Conservation (phyloP, 2,329 filamentous ascomycete species). For the Elsinoe arachidis region DNA sequence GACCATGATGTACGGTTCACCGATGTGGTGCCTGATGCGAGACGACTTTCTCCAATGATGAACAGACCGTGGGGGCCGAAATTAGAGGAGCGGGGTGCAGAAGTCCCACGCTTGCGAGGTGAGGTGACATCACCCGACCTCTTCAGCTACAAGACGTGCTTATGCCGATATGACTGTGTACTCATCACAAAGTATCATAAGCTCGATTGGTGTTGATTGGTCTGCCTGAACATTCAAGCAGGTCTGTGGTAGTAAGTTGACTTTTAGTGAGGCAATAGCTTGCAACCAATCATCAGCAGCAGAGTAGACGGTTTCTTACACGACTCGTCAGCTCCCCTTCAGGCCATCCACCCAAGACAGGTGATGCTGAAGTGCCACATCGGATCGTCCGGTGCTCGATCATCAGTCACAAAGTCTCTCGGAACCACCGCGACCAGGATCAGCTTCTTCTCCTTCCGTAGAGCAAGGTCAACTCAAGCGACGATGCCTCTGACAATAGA, state of each 20-base stretch:
- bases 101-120: conserved; percentile 1
- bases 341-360: conserved; percentile 4
- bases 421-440: not conserved
- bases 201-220: not conserved
- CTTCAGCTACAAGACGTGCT: conserved; percentile 2
- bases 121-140: conserved; percentile 1
- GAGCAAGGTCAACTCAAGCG: not conserved
- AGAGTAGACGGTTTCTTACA: not conserved
- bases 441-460: not conserved
- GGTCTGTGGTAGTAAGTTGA: not conserved
- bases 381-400: not conserved
- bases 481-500: conserved; percentile 16
- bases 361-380: not conserved
- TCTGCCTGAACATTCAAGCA: not conserved
- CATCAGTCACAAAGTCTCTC: not conserved
- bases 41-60: not conserved
- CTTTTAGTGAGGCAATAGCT: not conserved
- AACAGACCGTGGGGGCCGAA: not conserved
- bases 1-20: not conserved
- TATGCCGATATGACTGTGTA: not conserved
- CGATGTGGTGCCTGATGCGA: not conserved
- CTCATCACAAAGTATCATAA: not conserved
- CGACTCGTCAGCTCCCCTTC: not conserved
- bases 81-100: not conserved
- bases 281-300: not conserved